Evolutionary conservation across 768 basidiomycete genomes (phyloP), one percentile per base, ranked within the genome.

Genomic region (Nevesoporus exiguus): DNA sequence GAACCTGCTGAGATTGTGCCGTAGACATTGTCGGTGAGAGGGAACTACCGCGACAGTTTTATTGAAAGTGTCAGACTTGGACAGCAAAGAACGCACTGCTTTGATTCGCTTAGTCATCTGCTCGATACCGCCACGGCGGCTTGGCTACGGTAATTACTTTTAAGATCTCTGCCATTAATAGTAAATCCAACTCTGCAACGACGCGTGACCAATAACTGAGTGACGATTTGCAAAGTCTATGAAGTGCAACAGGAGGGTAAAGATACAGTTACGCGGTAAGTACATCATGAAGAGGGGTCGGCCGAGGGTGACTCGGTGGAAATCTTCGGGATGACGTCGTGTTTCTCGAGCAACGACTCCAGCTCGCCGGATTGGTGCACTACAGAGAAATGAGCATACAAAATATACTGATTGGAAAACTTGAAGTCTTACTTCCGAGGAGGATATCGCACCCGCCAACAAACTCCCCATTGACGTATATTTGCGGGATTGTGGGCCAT

Each of bases 351-450:
- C 6, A 97, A 77, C 24, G 80, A 79, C 66, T 96, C 93, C 8
- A 99, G 79, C 72, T 98, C 94, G 51, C 96, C 96, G 7, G 85
- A 89, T 74, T 96, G 93, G 69, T 98, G 96, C 96, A 99, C 93
- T 95, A 60, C 2, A 27, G 5, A 39, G n/a, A 21, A 14, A 25
- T 60, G 0, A 64, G 47, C n/a, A 14, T 21, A 11, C 39, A 17
- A 3, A 10, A 21, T 10, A 25, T 3, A 29, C 6, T 24, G 22
- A n/a, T 8, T 27, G 36, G 14, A 7, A 33, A 33, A 10, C 14
- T 33, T 30, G 40, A 37, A 19, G 22, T 84, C 93, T 74, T 65
- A 94, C 93, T 97, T 59, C 84, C 81, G 25, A 98, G 71, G 21
- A 98, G 73, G 61, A 99, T 98, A 74, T 99, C 96, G 70, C 95